Evolutionary conservation across 2,329 filamentous ascomycete species (phyloP).

Genomic region (Colletotrichum brevisporum): DNA sequence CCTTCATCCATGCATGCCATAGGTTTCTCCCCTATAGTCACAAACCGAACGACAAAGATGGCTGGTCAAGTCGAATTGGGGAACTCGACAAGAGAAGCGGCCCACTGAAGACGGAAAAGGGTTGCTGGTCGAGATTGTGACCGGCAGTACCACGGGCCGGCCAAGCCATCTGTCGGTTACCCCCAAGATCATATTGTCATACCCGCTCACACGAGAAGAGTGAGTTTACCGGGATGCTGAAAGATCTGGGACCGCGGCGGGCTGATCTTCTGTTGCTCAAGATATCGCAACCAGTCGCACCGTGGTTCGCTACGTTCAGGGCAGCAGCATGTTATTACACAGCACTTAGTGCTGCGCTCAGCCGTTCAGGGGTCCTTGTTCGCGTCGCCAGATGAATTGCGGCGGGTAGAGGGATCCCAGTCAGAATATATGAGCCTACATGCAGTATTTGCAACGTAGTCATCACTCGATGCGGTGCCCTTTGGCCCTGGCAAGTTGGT

Average conservation of each 20-base stretch:
- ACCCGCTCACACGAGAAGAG: constrained; percentile 3
- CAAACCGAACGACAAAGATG: too few species aligned
- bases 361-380: constrained; percentile 8
- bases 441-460: too few species aligned
- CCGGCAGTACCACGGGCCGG: constrained; percentile 20
- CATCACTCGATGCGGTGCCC: too few species aligned
- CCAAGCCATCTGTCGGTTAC: constrained; percentile 23
- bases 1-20: neutral
- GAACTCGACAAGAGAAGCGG: neutral
- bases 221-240: constrained; percentile 25
- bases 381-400: constrained; percentile 12
- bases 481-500: too few species aligned
- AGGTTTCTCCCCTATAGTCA: too few species aligned
- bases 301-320: constrained; percentile 22
- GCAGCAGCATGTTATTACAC: constrained; percentile 18
- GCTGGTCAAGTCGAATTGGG: constrained; percentile 3
- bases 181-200: neutral
- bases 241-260: constrained; percentile 39
- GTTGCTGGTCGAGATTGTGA: constrained; percentile 26
- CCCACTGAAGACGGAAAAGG: neutral
- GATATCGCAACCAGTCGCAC: constrained; percentile 39
- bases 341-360: constrained; percentile 15
- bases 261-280: constrained; percentile 32
- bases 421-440: too few species aligned
- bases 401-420: too few species aligned